Percentiles rank a stretch among this genome's conserved stretches.
These are phyloP conservation scores for Pelargonium citronellum DNA, from an alignment of 441 rosid genomes.

Conservation along the genomic window DNA sequence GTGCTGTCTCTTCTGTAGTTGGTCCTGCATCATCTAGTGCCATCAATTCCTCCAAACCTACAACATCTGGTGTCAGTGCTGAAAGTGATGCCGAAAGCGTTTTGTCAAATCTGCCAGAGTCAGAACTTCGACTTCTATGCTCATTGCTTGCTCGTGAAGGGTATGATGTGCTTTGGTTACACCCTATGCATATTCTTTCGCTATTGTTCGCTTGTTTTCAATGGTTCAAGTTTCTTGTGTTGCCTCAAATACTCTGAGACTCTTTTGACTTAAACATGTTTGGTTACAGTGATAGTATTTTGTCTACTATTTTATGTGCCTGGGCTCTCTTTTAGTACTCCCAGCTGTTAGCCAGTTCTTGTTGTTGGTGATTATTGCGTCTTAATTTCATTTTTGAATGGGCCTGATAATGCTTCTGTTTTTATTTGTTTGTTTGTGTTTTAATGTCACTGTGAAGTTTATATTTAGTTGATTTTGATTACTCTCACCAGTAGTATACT, in stretches of 20 bases:
- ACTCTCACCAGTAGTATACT: not conserved
- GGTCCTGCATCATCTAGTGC: conserved; percentile 37
- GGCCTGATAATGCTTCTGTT: not conserved
- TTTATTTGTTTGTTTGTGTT: not conserved
- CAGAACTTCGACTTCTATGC: conserved; percentile 80
- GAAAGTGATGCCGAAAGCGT: conserved; percentile 55
- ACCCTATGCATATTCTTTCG: not conserved
- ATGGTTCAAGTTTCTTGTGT: not conserved
- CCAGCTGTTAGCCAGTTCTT: not conserved
- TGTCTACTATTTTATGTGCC: not conserved
- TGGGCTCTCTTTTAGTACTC: not conserved
- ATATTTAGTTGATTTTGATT: too few species aligned
- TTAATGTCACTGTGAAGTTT: not conserved
- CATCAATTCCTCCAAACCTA: conserved; percentile 38
- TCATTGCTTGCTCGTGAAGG: conserved; percentile 97
- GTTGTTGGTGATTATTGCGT: not conserved
- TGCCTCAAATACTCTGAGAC: not conserved
- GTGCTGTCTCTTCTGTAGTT: conserved; percentile 33
- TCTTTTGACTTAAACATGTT: not conserved
- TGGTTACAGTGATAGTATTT: not conserved
- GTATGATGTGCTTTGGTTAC: conserved; percentile 33
- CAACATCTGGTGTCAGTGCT: conserved; percentile 39
- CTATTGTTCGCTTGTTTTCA: not conserved
- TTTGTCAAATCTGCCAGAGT: conserved; percentile 66
- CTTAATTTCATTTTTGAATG: not conserved